Percentiles rank a stretch among this genome's conserved stretches.
phyloP scores from a whole-genome alignment of 1,139 yeast genomes.

The Nematodospora anomalae region DNA sequence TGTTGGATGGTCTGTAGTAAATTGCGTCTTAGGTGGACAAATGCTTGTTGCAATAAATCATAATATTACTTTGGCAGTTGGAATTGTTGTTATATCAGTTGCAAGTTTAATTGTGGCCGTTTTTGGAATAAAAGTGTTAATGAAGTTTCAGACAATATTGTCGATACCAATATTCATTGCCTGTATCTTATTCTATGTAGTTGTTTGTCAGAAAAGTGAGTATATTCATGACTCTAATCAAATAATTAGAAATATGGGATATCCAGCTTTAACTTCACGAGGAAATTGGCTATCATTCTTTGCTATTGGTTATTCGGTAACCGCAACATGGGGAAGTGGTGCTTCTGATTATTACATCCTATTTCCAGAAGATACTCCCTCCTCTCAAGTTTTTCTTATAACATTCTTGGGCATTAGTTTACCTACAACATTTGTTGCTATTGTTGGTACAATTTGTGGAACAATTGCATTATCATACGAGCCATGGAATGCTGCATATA shows the following conservation, averaged over 20 bases:
- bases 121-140: constrained; percentile 49
- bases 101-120: constrained; percentile 32
- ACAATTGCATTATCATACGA: constrained; percentile 59
- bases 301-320: constrained; percentile 71
- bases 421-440: constrained; percentile 80
- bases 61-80: constrained; percentile 27
- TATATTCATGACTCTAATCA: constrained; percentile 38
- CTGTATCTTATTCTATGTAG: constrained; percentile 66
- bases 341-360: constrained; percentile 82
- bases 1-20: constrained; percentile 44
- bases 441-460: constrained; percentile 67
- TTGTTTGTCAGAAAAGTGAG: constrained; percentile 54
- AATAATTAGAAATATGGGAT: constrained; percentile 17
- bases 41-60: constrained; percentile 29
- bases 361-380: constrained; percentile 72
- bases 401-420: constrained; percentile 68
- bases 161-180: constrained; percentile 72
- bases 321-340: constrained; percentile 87
- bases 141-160: constrained; percentile 65
- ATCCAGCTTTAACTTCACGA: constrained; percentile 37
- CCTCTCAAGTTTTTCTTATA: constrained; percentile 51
- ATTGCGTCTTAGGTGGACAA: constrained; percentile 41
- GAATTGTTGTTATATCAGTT: constrained; percentile 32
- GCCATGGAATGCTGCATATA: constrained; percentile 61
- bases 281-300: constrained; percentile 77